These are phyloP conservation scores for Protomyces macrosporus DNA, from an alignment of 1,139 yeast species.

Conservation along the genomic window DNA sequence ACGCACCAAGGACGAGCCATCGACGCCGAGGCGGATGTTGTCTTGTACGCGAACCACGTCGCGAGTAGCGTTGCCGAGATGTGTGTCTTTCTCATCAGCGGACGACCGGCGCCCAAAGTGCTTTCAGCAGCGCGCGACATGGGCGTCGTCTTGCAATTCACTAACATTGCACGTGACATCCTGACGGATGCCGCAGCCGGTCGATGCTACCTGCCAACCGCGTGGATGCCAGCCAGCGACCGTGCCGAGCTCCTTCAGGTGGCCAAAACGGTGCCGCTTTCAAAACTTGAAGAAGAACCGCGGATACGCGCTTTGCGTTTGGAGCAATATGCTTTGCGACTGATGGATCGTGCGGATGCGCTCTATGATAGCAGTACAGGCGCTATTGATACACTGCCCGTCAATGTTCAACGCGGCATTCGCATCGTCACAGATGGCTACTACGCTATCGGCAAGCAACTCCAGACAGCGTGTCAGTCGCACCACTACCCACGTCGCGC, in stretches of 20 bases:
- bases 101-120: slow-evolving; percentile 1
- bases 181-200: slow-evolving; percentile 23
- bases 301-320: neutral
- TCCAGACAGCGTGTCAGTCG: neutral
- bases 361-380: slow-evolving; percentile 16
- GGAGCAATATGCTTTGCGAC: slow-evolving; percentile 2
- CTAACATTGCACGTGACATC: slow-evolving; percentile 21
- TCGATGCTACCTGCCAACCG: slow-evolving; percentile 9
- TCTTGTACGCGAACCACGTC: slow-evolving; percentile 8
- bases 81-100: slow-evolving; percentile 15
- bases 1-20: slow-evolving; percentile 1
- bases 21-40: slow-evolving; percentile 2
- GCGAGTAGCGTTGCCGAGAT: slow-evolving; percentile 26
- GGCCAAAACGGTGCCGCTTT: neutral
- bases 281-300: neutral
- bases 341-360: slow-evolving; percentile 3
- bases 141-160: slow-evolving; percentile 24
- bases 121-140: slow-evolving; percentile 12
- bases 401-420: slow-evolving; percentile 5
- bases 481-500: slow-evolving; percentile 16
- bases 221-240: slow-evolving; percentile 3
- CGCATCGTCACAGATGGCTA: slow-evolving; percentile 23
- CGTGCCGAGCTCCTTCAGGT: slow-evolving; percentile 6
- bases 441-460: slow-evolving; percentile 19
- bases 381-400: slow-evolving; percentile 14